Percentiles rank a stretch among this genome's conserved stretches.
These are phyloP conservation scores for Exserohilum turcica DNA, from an alignment of 2,329 filamentous ascomycete genomes.

Conservation along the genomic window DNA sequence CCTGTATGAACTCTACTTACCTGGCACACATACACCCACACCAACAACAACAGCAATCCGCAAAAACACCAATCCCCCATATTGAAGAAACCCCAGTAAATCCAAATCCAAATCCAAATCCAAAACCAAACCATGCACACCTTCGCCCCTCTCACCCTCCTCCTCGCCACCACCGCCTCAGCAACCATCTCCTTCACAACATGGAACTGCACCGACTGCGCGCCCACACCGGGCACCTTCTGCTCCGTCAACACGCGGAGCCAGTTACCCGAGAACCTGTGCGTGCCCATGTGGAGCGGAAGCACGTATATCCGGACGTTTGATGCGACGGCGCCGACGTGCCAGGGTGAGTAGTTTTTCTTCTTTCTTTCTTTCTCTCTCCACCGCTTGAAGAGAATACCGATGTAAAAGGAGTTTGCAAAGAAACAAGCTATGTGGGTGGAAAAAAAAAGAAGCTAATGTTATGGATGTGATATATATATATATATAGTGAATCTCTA, in stretches of 20 bases:
- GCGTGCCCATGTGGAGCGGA: slow-evolving; percentile 1
- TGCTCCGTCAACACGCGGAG: slow-evolving; percentile 2
- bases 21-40: no score
- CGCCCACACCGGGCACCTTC: background rate
- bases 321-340: background rate
- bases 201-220: slow-evolving; percentile 5
- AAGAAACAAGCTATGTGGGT: no score
- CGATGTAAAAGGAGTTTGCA: no score
- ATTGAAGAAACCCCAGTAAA: no score
- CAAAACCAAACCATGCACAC: background rate
- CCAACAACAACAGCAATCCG: no score
- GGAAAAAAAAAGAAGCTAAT: background rate
- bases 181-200: slow-evolving; percentile 3
- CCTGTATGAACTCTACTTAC: no score
- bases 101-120: no score
- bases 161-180: background rate
- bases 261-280: background rate
- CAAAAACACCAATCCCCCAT: no score
- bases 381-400: no score
- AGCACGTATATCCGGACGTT: background rate
- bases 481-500: slow-evolving; percentile 1
- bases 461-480: background rate
- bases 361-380: background rate
- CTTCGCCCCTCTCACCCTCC: background rate
- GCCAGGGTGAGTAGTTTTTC: background rate